Percentiles rank a stretch among this genome's conserved stretches.
These are phyloP conservation scores for Mrakia hoshinonis DNA, from an alignment of 768 basidiomycete species.

Conservation along the genomic window DNA sequence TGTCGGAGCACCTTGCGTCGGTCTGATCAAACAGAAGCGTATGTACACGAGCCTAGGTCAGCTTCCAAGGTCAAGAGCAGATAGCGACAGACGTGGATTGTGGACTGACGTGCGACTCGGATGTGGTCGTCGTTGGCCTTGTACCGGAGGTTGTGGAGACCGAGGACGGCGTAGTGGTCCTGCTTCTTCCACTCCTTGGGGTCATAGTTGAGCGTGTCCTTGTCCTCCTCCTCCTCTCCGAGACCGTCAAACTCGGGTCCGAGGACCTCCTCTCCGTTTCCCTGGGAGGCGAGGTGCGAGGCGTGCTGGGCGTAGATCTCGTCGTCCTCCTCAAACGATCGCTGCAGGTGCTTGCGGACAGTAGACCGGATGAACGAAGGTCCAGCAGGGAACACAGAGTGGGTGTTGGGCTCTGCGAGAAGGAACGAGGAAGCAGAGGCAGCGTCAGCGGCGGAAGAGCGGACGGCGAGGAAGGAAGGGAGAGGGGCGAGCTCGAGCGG, in stretches of 20 bases:
- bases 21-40: conserved; percentile 47
- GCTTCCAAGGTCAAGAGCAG: not conserved
- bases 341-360: conserved; percentile 61
- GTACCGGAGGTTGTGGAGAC: conserved; percentile 81
- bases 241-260: conserved; percentile 82
- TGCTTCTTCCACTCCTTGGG: conserved; percentile 99
- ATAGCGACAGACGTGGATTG: not conserved
- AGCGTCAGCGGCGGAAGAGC: not conserved
- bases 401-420: conserved; percentile 20
- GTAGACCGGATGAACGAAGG: conserved; percentile 78
- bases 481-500: not conserved
- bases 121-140: conserved; percentile 83
- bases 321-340: conserved; percentile 79
- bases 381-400: conserved; percentile 68
- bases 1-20: conserved; percentile 98
- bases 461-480: not conserved
- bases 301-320: conserved; percentile 52
- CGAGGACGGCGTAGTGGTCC: conserved; percentile 95
- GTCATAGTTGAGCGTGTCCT: conserved; percentile 63
- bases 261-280: conserved; percentile 47
- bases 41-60: not conserved
- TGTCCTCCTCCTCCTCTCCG: conserved; percentile 76
- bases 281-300: conserved; percentile 44
- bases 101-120: conserved; percentile 78
- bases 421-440: not conserved